Evolutionary conservation across 1,284 basidiomycete genomes (phyloP).

Genomic region (Bondarzewia mesenterica): DNA sequence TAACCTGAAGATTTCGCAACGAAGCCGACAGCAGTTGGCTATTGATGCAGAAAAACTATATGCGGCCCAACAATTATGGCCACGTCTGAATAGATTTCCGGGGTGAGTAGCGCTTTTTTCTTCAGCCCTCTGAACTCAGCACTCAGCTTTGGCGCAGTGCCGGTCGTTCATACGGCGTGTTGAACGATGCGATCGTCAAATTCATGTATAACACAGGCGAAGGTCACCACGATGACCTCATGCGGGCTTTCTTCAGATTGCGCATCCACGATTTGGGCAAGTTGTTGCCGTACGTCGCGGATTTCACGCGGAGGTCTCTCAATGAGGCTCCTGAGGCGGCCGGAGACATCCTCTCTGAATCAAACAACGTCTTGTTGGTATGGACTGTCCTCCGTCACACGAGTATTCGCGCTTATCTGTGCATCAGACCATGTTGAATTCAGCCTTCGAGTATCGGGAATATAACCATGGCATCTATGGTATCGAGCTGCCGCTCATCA

Average conservation of each 20-base stretch:
- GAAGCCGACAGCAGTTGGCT: conserved; percentile 67
- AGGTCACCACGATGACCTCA: conserved; percentile 62
- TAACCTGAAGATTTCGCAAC: conserved; percentile 63
- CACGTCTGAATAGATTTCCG: conserved; percentile 68
- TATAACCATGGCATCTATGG: conserved; percentile 73
- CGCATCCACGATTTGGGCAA: conserved; percentile 54
- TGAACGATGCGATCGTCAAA: conserved; percentile 55
- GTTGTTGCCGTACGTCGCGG: conserved; percentile 46
- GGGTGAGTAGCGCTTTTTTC: conserved; percentile 33
- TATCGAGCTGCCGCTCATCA: conserved; percentile 59
- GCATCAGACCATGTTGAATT: conserved; percentile 58
- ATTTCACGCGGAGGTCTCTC: conserved; percentile 34
- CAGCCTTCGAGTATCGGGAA: conserved; percentile 68
- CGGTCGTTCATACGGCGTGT: conserved; percentile 37
- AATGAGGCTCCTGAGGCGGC: conserved; percentile 32
- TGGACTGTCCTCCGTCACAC: conserved; percentile 13
- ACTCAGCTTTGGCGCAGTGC: not conserved
- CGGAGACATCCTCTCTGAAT: conserved; percentile 50
- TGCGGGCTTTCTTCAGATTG: conserved; percentile 81
- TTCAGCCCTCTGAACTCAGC: not conserved
- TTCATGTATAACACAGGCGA: conserved; percentile 57
- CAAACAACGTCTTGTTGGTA: conserved; percentile 68
- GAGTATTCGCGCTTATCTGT: not conserved
- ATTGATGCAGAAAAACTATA: conserved; percentile 88
- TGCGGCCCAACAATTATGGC: conserved; percentile 80